These are phyloP conservation scores for Scleromitrula shiraiana DNA, from an alignment of 2,329 filamentous ascomycete genomes.

Conservation along the genomic window DNA sequence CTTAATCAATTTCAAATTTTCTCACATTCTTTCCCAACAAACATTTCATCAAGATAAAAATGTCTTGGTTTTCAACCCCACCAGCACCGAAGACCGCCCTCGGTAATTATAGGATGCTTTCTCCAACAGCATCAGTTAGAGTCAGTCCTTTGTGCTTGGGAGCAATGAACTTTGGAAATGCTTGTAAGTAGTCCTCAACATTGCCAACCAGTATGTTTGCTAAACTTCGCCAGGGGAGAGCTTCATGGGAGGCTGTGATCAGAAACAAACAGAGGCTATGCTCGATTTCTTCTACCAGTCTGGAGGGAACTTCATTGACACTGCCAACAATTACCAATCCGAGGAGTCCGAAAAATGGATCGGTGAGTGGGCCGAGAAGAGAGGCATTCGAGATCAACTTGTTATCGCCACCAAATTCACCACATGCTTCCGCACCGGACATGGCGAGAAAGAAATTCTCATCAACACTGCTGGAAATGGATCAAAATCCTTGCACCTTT, in stretches of 20 bases:
- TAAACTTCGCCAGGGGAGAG: slow-evolving; percentile 34
- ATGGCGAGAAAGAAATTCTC: slow-evolving; percentile 26
- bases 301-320: slow-evolving; percentile 64
- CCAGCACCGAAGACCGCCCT: slow-evolving; percentile 47
- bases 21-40: no score
- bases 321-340: slow-evolving; percentile 55
- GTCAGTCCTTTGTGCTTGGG: slow-evolving; percentile 62
- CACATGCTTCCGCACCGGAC: slow-evolving; percentile 26
- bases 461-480: slow-evolving; percentile 51
- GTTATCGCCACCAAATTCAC: slow-evolving; percentile 58
- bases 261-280: slow-evolving; percentile 26
- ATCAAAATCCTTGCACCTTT: slow-evolving; percentile 50
- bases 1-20: no score
- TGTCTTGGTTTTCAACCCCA: no score
- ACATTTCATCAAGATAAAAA: no score
- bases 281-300: slow-evolving; percentile 48
- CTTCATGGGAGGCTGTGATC: slow-evolving; percentile 45
- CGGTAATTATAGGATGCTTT: slow-evolving; percentile 57
- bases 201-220: not conserved
- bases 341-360: slow-evolving; percentile 57
- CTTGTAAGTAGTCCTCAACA: slow-evolving; percentile 31
- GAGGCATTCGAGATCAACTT: slow-evolving; percentile 54
- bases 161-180: slow-evolving; percentile 55
- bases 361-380: slow-evolving; percentile 62
- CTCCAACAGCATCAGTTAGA: slow-evolving; percentile 55